Evolutionary conservation across 352 stramenopile species (phyloP).

Genomic region (Globisporangium canariense): DNA sequence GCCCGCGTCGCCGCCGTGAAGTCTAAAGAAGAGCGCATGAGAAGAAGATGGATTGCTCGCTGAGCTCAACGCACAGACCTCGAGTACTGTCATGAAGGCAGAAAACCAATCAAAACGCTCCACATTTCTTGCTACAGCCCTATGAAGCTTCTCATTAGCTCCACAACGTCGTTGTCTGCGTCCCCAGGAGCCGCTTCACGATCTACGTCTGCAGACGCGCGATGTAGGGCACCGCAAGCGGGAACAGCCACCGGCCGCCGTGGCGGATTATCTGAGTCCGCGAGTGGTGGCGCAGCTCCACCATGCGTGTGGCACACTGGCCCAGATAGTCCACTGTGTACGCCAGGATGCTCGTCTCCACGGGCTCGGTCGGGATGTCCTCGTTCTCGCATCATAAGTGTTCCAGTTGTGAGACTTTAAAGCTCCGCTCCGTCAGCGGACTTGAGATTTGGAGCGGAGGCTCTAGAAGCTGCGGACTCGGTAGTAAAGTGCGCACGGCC

Average conservation of each 20-base stretch:
- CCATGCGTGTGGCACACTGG: constrained; percentile 1
- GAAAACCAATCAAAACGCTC: no score
- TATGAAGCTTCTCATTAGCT: not conserved
- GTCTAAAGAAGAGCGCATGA: no score
- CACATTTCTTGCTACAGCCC: no score
- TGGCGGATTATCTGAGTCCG: constrained; percentile 1
- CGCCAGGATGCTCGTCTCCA: constrained; percentile 9
- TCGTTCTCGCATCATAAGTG: constrained; percentile 3
- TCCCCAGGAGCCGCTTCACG: constrained; percentile 4
- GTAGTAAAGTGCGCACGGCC: not conserved
- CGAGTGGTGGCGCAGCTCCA: constrained; percentile 7
- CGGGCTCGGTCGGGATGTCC: not conserved
- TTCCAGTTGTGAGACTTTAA: not conserved
- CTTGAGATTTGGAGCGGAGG: not conserved
- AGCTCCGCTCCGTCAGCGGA: not conserved
- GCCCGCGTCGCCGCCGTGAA: no score
- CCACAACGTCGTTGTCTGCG: constrained; percentile 7
- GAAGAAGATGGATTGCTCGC: no score
- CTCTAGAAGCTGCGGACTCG: not conserved
- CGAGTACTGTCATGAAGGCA: no score
- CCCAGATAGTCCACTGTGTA: constrained; percentile 8
- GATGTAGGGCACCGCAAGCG: constrained; percentile 3
- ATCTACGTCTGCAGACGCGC: not conserved
- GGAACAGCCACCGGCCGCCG: not conserved
- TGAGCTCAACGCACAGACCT: no score